Evolutionary conservation across 225 moss, liverwort and hornwort species (phyloP).

Genomic region (Neckera pumila): DNA sequence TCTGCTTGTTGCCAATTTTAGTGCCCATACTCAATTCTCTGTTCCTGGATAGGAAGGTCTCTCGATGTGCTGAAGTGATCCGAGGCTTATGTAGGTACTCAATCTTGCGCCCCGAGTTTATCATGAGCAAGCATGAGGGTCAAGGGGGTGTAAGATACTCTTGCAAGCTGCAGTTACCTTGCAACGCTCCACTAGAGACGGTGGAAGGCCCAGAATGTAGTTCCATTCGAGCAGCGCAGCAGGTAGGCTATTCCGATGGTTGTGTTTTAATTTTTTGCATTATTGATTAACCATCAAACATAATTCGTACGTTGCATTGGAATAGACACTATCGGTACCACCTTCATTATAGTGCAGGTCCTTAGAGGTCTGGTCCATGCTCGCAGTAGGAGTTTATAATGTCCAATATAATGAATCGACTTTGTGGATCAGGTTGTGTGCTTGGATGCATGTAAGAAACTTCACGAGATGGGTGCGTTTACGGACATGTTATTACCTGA

Average conservation of each 20-base stretch:
- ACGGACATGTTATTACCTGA: slow-evolving; percentile 98
- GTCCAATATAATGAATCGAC: background rate
- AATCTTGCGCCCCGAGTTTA: slow-evolving; percentile 89
- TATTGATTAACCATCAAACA: background rate
- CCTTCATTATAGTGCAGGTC: background rate
- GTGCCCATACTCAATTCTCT: background rate
- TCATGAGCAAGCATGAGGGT: slow-evolving; percentile 86
- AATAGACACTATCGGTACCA: background rate
- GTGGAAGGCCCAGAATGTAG: slow-evolving; percentile 81
- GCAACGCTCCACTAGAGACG: slow-evolving; percentile 92
- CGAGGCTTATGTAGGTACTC: slow-evolving; percentile 59
- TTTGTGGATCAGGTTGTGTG: slow-evolving; percentile 68
- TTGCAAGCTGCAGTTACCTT: slow-evolving; percentile 94
- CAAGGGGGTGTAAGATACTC: slow-evolving; percentile 75
- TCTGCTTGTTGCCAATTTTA: background rate
- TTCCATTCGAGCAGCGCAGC: slow-evolving; percentile 92
- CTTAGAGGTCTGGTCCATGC: background rate
- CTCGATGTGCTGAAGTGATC: slow-evolving; percentile 4
- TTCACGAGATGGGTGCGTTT: slow-evolving; percentile 99
- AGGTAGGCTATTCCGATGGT: slow-evolving; percentile 32
- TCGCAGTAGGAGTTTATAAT: background rate
- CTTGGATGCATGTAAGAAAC: slow-evolving; percentile 94
- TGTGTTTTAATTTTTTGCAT: background rate
- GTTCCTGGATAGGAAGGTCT: background rate
- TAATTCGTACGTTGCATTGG: background rate